Base-by-base conservation (phyloP, 2,329 filamentous ascomycete genomes). In the Rhexocercosporidium sp. region DNA sequence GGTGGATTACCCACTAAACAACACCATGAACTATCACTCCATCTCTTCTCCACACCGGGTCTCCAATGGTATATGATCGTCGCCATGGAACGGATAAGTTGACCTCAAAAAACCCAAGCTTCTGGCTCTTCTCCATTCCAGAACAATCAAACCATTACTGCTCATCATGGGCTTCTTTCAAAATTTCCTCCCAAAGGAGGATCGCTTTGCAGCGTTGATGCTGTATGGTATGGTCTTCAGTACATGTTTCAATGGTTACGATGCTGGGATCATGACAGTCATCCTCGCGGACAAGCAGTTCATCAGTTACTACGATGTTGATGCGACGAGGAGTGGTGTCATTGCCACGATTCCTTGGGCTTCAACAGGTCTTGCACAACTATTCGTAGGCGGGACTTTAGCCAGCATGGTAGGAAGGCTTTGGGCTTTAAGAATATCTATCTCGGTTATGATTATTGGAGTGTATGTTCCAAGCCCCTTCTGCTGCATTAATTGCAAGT, bases 241-340 rank as follows among this genome's bases (percentile, higher is more conserved):
- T 7, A 80, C 77, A 8, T 81, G 78, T 62, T 81, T 81, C 71
- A 81, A 81, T 71, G 80, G 79, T 2, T 81, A 81, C 60, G 80
- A 81, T 76, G 78, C 78, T 20, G 75, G 74, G 14, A 81, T 82
- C 64, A 81, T 81, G 79, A 81, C 79, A 1, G 79, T 81, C 59
- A 82, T 82, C 64, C 66, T 82, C 61, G 79, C 80, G 3, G 80
- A 82, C 65, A 72, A 79, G 22, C 79, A 81, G 61, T 82, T 82
- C 65, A 80, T 73, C 16, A 65, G 75, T 3, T 81, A 82, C 68
- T 82, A 81, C 72, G 67, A 74, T 37, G 77, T 81, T 29, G 74
- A 78, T 62, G 65, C 75, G 3, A 77, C 75, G 25, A 74, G 71
- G 41, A 75, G 74, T n/a, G 80, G 80, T 25, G 71, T 80, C 9